A percentile compares a stretch with the other conserved stretches of the same genome.
These are phyloP conservation scores for Tylopilus plumbeoviolaceoides DNA, from an alignment of 768 basidiomycete genomes.

Conservation along the genomic window DNA sequence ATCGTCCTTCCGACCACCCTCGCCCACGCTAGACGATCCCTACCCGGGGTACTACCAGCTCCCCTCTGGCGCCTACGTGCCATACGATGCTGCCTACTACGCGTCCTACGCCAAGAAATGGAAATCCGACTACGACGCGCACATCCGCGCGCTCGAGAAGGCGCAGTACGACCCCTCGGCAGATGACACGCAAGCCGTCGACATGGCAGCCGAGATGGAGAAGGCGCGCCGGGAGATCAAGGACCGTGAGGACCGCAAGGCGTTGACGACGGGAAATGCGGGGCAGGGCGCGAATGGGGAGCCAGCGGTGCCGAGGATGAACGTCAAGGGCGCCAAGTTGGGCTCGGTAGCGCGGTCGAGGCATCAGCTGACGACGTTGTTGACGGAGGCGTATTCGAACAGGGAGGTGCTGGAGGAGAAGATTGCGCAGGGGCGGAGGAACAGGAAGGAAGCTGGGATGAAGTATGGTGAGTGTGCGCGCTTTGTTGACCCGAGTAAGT, in stretches of 20 bases:
- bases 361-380: constrained; percentile 75
- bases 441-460: constrained; percentile 86
- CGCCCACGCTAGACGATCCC: constrained; percentile 68
- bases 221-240: constrained; percentile 69
- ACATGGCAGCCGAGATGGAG: constrained; percentile 75
- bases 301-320: constrained; percentile 70
- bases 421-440: constrained; percentile 78
- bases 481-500: neutral
- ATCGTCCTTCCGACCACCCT: constrained; percentile 65
- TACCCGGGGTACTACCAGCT: constrained; percentile 88
- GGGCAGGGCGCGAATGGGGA: constrained; percentile 40
- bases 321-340: constrained; percentile 72
- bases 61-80: constrained; percentile 76
- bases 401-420: constrained; percentile 78
- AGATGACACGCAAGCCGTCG: constrained; percentile 39
- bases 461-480: constrained; percentile 68
- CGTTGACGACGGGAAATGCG: constrained; percentile 58
- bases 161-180: constrained; percentile 48
- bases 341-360: constrained; percentile 66
- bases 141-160: constrained; percentile 72
- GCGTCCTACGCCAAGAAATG: constrained; percentile 65
- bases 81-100: constrained; percentile 69
- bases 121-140: constrained; percentile 66
- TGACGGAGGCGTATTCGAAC: constrained; percentile 81
- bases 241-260: constrained; percentile 74